phyloP scores from a whole-genome alignment of 73 alveolate genomes.

The Tetrahymena malaccensis region DNA sequence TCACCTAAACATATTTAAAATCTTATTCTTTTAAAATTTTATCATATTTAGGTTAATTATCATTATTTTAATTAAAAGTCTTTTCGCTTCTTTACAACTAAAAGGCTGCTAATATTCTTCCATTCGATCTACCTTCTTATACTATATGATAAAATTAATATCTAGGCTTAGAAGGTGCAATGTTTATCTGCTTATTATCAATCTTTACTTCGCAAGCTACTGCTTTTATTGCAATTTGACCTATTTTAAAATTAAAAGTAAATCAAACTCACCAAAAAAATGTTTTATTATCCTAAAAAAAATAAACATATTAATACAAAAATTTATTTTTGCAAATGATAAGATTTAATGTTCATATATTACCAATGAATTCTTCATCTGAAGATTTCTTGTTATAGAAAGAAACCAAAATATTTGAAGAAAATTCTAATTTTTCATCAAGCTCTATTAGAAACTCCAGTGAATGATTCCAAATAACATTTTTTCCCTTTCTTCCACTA shows the following conservation, averaged over 20 bases:
- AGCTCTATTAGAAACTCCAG: conserved; percentile 1
- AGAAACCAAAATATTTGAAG: conserved; percentile 13
- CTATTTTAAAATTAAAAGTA: background rate
- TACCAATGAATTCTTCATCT: background rate
- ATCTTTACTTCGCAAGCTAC: conserved; percentile 18
- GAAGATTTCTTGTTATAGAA: conserved; percentile 1
- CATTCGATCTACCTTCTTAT: conserved; percentile 29
- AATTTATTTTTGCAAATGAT: no score
- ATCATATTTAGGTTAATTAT: background rate
- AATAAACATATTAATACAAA: no score
- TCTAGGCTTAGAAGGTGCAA: background rate
- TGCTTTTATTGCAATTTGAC: conserved; percentile 17
- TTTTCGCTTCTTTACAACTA: conserved; percentile 12
- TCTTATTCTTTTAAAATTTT: conserved; percentile 1
- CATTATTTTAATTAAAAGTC: background rate
- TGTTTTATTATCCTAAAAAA: no score
- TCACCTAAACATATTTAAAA: background rate
- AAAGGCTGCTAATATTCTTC: conserved; percentile 55
- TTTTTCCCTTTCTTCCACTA: conserved; percentile 11
- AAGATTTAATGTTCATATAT: background rate
- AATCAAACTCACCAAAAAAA: no score
- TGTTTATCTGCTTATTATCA: background rate
- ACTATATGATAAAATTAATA: conserved; percentile 30
- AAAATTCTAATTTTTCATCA: conserved; percentile 31
- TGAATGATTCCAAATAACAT: conserved; percentile 30